Evolutionary conservation across 1,139 yeast species (phyloP).

Genomic region (Yamadazyma atmosphaerica): DNA sequence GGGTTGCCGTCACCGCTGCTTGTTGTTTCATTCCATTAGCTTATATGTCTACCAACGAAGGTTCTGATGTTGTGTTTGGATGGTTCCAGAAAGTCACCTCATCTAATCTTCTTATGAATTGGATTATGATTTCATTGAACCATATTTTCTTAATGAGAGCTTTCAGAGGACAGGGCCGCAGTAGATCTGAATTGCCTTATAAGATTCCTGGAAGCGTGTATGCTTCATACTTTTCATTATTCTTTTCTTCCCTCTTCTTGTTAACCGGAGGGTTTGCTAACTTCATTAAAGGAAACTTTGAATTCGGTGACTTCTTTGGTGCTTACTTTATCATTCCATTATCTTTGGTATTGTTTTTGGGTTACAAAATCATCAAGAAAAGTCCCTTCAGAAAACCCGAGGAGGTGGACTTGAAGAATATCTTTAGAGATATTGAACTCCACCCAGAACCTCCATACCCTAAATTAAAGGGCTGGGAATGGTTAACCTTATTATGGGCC

Average conservation of each 20-base stretch:
- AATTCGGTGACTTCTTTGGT: constrained; percentile 33
- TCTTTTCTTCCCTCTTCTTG: constrained; percentile 30
- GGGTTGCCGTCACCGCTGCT: constrained; percentile 49
- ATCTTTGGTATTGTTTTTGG: constrained; percentile 22
- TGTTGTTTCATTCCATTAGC: constrained; percentile 59
- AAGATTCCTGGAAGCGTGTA: constrained; percentile 22
- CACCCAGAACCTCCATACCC: constrained; percentile 38
- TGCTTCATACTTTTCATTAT: constrained; percentile 38
- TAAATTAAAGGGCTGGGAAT: constrained; percentile 26
- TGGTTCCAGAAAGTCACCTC: constrained; percentile 70
- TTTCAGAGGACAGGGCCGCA: constrained; percentile 28
- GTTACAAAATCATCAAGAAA: constrained; percentile 29
- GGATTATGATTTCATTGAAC: constrained; percentile 40
- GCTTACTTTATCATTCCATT: constrained; percentile 41
- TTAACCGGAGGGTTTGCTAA: constrained; percentile 42
- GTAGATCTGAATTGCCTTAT: constrained; percentile 38
- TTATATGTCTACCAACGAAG: constrained; percentile 52
- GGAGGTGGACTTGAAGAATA: constrained; percentile 32
- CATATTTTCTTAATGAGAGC: constrained; percentile 39
- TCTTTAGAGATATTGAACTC: constrained; percentile 34
- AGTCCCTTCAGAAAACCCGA: constrained; percentile 26
- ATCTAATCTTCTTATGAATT: constrained; percentile 53
- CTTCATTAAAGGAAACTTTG: constrained; percentile 37
- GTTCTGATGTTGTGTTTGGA: constrained; percentile 50
- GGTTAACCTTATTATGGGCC: constrained; percentile 25